Evolutionary conservation across 2,329 filamentous ascomycete genomes (phyloP), one percentile per base, ranked within the genome.

Genomic region (Alternaria triticina): DNA sequence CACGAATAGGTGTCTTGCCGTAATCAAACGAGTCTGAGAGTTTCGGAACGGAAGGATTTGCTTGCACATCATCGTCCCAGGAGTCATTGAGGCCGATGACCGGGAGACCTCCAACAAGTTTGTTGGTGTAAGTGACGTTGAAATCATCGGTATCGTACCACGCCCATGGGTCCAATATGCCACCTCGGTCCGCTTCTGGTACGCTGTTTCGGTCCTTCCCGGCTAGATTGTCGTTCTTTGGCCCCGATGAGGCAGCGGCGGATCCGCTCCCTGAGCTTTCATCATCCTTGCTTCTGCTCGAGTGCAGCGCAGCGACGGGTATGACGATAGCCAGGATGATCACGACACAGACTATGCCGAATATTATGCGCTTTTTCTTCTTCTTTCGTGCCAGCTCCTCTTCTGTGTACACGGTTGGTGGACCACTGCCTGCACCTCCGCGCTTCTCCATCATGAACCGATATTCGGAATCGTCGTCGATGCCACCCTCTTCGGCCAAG

Each of bases 111-210:
- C 96, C 96, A 0, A 98, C 90, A 13, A 89, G 94, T 54, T 89
- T 87, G 64, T 90, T 88, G 0, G 96, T 99, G 77, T 96, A 99
- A 0, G 96, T 98, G 65, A 95, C 87, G 77, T 99, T 99, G 83
- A 98, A 97, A 74, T 94, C 93, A 0, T 85, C 87, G 0, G 94
- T 97, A 71, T 96, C 91, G 69, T 91, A 91, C 96, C 96, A 99
- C 2, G 90, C 89, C 79, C 93, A 97, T 0, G 96, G 96, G 75
- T 99, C 94, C 20, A 97, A 85, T 66, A 91, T 90, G 3, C 91
- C 92, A 13, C 89, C 93, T 78, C 88, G 89, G 72, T 88, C 94
- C 65, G 85, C 85, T 60, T 83, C 81, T 1, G 83, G 84, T 36
- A 85, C 83, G 59, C 77, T 79, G 63, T 78, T 74, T 22, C 82